These are phyloP conservation scores for Heracleum sosnowskyi DNA, from an alignment of 129 eudicot genomes.

Conservation along the genomic window DNA sequence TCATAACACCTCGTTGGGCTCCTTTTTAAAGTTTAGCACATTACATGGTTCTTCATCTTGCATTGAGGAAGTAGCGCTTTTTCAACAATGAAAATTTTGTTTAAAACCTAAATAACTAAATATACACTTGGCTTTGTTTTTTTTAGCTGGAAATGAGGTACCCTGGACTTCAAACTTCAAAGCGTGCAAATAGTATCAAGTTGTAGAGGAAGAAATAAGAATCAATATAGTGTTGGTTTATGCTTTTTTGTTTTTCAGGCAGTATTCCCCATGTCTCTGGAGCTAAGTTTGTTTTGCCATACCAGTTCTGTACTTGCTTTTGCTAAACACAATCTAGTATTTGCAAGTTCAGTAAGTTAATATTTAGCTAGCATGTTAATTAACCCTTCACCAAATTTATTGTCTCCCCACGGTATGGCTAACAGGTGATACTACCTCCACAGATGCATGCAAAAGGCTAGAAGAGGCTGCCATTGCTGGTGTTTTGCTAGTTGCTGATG, in stretches of 20 bases:
- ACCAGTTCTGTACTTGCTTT: neutral
- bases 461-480: constrained; percentile 99
- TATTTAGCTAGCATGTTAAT: neutral
- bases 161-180: neutral
- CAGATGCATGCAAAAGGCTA: constrained; percentile 69
- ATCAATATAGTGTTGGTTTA: neutral
- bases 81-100: neutral
- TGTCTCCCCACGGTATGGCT: neutral
- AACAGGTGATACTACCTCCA: constrained; percentile 38
- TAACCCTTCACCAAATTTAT: neutral
- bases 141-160: neutral
- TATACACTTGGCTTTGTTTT: neutral
- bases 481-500: constrained; percentile 91
- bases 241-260: neutral
- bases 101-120: too few relatives aligned
- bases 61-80: neutral
- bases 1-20: neutral
- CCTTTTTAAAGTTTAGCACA: neutral
- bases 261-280: neutral
- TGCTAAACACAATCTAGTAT: neutral
- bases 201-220: neutral
- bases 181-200: neutral
- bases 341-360: neutral
- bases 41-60: neutral
- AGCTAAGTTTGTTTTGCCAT: neutral